Base-by-base conservation (phyloP, 2,329 filamentous ascomycete species). In the Lecanicillium sp. region DNA sequence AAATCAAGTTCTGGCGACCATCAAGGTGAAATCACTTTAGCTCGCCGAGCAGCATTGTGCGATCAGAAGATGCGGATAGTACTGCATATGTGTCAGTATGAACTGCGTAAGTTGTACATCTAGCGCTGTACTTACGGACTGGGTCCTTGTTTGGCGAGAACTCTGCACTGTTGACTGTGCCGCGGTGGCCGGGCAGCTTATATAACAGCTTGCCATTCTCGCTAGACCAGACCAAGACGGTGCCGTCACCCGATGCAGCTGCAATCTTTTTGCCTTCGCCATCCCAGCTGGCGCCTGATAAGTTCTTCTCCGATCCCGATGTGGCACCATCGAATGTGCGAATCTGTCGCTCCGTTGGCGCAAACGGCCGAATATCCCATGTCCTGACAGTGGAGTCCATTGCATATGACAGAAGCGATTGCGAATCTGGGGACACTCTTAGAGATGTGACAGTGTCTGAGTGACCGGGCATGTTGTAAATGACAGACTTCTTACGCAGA, bases 281-380 rank as follows among this genome's bases (percentile, higher is more conserved):
- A 61, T 94, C 87, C 93, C 93, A 98, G 67, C 88, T 94, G 14
- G 89, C 90, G 47, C 85, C 80, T 51, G 95, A 81, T 12, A 98
- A 71, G 58, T 97, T 97, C 74, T 93, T 93, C 67, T 98, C 93
- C 44, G 95, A 67, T 0, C 90, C 90, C 29, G 81, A 76, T 10
- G 86, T 84, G 1, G 91, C 91, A n/a, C 93, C 93, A 58, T 97
- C 91, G 63, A 93, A 95, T 0, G 88, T 95, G 60, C 82, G 81
- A 51, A 97, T 81, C 51, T 88, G 83, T 55, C 93, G 78, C 63
- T 96, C 87, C 1, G 85, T 82, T 0, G 93, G 89, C 6, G 93
- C 91, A 68, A 97, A 98, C 0, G 93, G 91, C 56, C 91, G 79
- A 44, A 98, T 87, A 63, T 98, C 91, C 93, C 93, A 98, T 15